Evolutionary conservation across 176 grass and related monocot species (phyloP).

Genomic region (Hordeum marinum): DNA sequence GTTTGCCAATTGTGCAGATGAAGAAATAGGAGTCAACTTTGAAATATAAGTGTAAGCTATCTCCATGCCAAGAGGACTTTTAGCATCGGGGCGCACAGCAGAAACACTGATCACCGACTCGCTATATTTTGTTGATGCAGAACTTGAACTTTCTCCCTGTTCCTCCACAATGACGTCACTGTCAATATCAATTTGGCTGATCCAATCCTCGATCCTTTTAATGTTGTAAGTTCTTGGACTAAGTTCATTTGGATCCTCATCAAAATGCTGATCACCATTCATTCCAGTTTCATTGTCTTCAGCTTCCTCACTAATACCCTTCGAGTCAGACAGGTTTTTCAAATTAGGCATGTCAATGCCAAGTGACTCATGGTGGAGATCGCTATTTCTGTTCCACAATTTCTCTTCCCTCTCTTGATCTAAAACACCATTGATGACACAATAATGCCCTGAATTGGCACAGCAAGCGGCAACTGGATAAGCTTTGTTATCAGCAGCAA

Average conservation of each 20-base stretch:
- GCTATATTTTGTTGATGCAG: slow-evolving; percentile 14
- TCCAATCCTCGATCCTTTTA: slow-evolving; percentile 86
- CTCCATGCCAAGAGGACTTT: slow-evolving; percentile 73
- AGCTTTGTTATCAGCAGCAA: slow-evolving; percentile 20
- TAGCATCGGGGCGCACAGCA: slow-evolving; percentile 42
- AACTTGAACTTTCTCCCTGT: slow-evolving; percentile 47
- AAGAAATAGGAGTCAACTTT: slow-evolving; percentile 65
- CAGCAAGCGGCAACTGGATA: slow-evolving; percentile 19
- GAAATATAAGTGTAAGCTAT: slow-evolving; percentile 92
- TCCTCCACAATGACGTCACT: slow-evolving; percentile 43
- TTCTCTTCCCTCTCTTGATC: slow-evolving; percentile 36
- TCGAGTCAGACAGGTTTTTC: not conserved
- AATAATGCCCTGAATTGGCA: slow-evolving; percentile 8
- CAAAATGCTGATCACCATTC: not conserved
- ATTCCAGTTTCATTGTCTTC: slow-evolving; percentile 7
- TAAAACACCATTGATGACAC: slow-evolving; percentile 22
- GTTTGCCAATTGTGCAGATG: slow-evolving; percentile 67
- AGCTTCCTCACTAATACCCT: slow-evolving; percentile 27
- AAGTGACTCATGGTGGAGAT: not conserved
- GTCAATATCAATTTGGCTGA: slow-evolving; percentile 59
- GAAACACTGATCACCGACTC: slow-evolving; percentile 21
- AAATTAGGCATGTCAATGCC: slow-evolving; percentile 18
- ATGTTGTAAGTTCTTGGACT: slow-evolving; percentile 51
- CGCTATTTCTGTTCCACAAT: slow-evolving; percentile 19
- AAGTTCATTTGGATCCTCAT: slow-evolving; percentile 30